Base-by-base conservation (phyloP, 768 basidiomycete genomes). In the Pulveroboletus sp. region DNA sequence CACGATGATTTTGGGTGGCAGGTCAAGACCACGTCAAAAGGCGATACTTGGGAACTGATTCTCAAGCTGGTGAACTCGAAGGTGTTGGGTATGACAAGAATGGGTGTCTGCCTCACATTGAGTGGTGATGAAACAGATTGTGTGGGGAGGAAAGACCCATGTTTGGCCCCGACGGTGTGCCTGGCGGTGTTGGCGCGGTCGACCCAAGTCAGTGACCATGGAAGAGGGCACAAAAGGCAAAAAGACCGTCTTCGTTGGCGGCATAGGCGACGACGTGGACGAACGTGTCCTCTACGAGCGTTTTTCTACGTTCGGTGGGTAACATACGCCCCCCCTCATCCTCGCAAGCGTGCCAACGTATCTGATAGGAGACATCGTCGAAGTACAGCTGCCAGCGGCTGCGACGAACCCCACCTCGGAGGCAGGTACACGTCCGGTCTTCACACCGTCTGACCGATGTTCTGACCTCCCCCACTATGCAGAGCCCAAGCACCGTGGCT, bases 401-500 rank as follows among this genome's bases (percentile, higher is more conserved):
- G 76, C 81, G 6, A 79, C 81, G n/a, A 85, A 87, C 62, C 80
- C 82, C 49, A 75, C 77, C 55, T 72, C 80, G 49, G 82, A 82
- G 47, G 71, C 77, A 51, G 84, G 86, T 82, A 56, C 24, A 18
- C 24, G 14, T 21, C 28, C 27, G 39, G 21, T 27, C 41, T 17
- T 12, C 33, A 15, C 30, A 48, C n/a, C 27, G 43, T 47, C 46
- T 55, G 46, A 32, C 49, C 46, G 43, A 0, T 17, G n/a, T 33
- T 41, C 40, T 56, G 17, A 55, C 18, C 24, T 18, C 26, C 32
- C 6, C 15, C 35, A 3, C 18, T 17, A 17, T 30, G 10, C 51
- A 87, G 87, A 86, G 54, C 69, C 71, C n/a, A 91, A 88, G 71
- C 90, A 92, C 67, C 83, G 93, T 39, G 95, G 94, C 9, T 97